Conservation (phyloP, 805 yeast species). For the Kodamaea nitidulidarum region DNA sequence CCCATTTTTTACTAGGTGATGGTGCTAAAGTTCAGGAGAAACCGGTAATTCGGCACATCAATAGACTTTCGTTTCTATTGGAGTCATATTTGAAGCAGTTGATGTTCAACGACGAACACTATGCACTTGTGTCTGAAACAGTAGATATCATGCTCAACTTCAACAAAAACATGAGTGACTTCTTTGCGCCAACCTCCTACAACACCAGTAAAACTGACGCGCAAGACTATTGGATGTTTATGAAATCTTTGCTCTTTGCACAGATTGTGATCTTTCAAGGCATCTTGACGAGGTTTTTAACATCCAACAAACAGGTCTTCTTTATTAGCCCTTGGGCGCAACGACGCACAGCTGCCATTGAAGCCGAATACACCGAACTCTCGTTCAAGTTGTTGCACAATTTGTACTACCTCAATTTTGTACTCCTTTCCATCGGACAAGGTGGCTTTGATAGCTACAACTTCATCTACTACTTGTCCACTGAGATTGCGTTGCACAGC, state of each 20-base stretch:
- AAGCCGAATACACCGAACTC: constrained; percentile 24
- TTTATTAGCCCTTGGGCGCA: constrained; percentile 8
- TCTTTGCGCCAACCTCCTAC: constrained; percentile 11
- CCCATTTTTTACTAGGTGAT: constrained; percentile 14
- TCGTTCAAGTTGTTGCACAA: constrained; percentile 32
- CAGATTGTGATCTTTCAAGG: constrained; percentile 51
- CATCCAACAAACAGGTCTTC: constrained; percentile 15
- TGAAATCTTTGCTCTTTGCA: constrained; percentile 44
- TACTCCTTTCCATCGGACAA: constrained; percentile 52
- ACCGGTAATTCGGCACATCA: constrained; percentile 49
- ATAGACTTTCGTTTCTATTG: constrained; percentile 43
- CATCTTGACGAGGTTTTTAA: constrained; percentile 35
- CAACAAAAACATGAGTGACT: constrained; percentile 20
- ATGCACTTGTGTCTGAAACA: constrained; percentile 17
- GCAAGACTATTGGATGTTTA: constrained; percentile 33
- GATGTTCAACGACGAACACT: constrained; percentile 12
- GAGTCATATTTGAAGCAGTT: constrained; percentile 30
- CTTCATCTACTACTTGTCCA: constrained; percentile 49
- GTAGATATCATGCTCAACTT: constrained; percentile 25
- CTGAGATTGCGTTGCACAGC: constrained; percentile 36
- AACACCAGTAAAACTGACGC: constrained; percentile 10
- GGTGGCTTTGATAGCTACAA: constrained; percentile 65
- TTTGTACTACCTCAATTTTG: constrained; percentile 44
- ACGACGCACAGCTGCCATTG: constrained; percentile 14
- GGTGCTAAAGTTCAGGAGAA: constrained; percentile 12